phyloP scores from a whole-genome alignment of 768 basidiomycete species.

The Stropharia rugosoannulata region DNA sequence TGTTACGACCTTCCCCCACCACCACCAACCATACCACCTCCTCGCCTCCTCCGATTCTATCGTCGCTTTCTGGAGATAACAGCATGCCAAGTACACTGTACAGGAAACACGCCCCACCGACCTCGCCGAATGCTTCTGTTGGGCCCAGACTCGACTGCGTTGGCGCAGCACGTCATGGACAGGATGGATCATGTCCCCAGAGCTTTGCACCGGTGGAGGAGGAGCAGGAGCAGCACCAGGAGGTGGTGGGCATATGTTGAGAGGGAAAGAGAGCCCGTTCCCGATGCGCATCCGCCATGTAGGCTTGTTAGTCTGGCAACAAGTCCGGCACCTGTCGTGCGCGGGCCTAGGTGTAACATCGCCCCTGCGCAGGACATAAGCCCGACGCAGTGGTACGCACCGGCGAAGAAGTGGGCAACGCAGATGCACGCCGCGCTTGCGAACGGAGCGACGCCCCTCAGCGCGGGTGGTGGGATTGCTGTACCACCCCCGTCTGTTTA shows the following conservation, averaged over 20 bases:
- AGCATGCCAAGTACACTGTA: too few relatives aligned
- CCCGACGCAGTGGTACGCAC: background rate
- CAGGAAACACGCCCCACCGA: constrained; percentile 1
- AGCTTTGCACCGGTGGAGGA: too few relatives aligned
- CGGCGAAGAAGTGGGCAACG: constrained; percentile 5
- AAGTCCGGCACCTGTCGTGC: constrained; percentile 5
- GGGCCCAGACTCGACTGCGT: constrained; percentile 17
- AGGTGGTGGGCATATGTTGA: too few relatives aligned
- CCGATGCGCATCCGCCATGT: constrained; percentile 33
- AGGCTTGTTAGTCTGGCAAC: constrained; percentile 5
- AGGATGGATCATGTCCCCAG: too few relatives aligned
- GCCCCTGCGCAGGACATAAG: constrained; percentile 15
- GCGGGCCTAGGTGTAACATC: constrained; percentile 21
- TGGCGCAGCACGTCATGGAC: too few relatives aligned
- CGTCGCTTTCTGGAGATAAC: background rate
- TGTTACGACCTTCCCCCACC: constrained; percentile 52
- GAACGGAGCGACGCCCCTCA: background rate
- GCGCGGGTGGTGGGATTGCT: too few relatives aligned
- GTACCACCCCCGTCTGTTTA: too few relatives aligned
- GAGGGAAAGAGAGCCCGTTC: constrained; percentile 53
- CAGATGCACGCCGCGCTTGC: constrained; percentile 1
- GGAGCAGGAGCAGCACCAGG: too few relatives aligned
- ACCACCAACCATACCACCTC: constrained; percentile 44
- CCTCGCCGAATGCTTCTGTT: constrained; percentile 1
- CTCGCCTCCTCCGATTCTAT: constrained; percentile 25